Conservation (phyloP, 768 basidiomycete species). For the Scleroderma citrinum region DNA sequence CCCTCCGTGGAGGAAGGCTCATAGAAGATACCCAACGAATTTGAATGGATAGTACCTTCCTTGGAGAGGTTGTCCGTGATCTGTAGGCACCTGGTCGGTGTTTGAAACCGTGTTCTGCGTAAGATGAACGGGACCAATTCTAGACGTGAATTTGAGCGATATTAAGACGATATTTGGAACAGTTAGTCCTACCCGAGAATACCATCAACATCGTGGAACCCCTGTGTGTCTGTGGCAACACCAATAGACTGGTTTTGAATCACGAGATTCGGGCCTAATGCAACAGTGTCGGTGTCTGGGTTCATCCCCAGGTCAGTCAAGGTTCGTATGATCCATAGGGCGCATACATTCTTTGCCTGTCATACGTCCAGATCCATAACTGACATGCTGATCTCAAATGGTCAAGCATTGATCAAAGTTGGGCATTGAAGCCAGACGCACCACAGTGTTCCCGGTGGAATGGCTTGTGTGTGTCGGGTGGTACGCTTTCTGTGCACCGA, state of each 20-base stretch:
- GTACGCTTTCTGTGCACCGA: slow-evolving; percentile 47
- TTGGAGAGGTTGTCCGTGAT: slow-evolving; percentile 52
- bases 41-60: slow-evolving; percentile 39
- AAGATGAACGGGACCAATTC: slow-evolving; percentile 48
- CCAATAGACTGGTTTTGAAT: slow-evolving; percentile 45
- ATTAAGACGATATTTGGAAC: not conserved
- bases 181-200: slow-evolving; percentile 38
- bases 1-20: slow-evolving; percentile 36
- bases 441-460: slow-evolving; percentile 33
- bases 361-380: slow-evolving; percentile 51
- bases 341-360: slow-evolving; percentile 44
- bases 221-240: slow-evolving; percentile 37
- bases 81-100: slow-evolving; percentile 40
- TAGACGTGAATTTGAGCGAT: slow-evolving; percentile 8
- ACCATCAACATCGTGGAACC: slow-evolving; percentile 45
- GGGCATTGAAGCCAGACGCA: slow-evolving; percentile 13
- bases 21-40: slow-evolving; percentile 49
- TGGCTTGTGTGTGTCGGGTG: slow-evolving; percentile 40
- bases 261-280: slow-evolving; percentile 34
- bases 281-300: slow-evolving; percentile 43
- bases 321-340: not conserved
- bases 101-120: slow-evolving; percentile 39
- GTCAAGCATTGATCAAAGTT: not conserved
- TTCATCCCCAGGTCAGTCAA: slow-evolving; percentile 2
- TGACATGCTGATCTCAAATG: slow-evolving; percentile 34